Evolutionary conservation across 352 stramenopile genomes (phyloP).

Genomic region (Saprolegnia parasitica): DNA sequence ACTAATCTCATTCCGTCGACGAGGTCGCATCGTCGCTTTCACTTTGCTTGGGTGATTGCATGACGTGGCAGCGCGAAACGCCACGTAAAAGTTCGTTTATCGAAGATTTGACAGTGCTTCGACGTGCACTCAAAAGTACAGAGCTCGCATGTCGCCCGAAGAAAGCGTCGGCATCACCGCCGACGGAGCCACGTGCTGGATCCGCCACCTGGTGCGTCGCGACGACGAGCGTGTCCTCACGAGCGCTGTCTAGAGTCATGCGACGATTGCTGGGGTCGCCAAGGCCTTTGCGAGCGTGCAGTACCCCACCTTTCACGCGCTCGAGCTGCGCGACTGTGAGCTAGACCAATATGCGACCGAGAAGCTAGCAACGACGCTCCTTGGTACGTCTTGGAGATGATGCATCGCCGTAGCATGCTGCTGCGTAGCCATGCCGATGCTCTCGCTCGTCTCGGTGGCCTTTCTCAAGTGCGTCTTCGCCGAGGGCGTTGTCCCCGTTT

Average conservation of each 20-base stretch:
- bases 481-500: conserved; percentile 15
- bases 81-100: no score
- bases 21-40: neutral
- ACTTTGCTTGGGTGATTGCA: neutral
- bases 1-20: neutral
- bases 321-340: conserved; percentile 14
- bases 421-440: conserved; percentile 19
- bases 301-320: conserved; percentile 3
- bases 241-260: conserved; percentile 1
- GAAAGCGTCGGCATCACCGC: neutral
- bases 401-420: neutral
- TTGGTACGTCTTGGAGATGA: neutral
- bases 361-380: conserved; percentile 18
- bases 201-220: conserved; percentile 1
- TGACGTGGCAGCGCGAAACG: no score
- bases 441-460: neutral
- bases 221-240: neutral
- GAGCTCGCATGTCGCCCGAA: neutral
- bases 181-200: neutral
- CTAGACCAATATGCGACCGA: conserved; percentile 25
- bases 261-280: conserved; percentile 6
- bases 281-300: conserved; percentile 9
- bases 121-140: neutral
- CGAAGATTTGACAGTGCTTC: neutral
- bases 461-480: conserved; percentile 7